Evolutionary conservation across 2,329 filamentous ascomycete species (phyloP).

Genomic region (Bipolaris bicolor): DNA sequence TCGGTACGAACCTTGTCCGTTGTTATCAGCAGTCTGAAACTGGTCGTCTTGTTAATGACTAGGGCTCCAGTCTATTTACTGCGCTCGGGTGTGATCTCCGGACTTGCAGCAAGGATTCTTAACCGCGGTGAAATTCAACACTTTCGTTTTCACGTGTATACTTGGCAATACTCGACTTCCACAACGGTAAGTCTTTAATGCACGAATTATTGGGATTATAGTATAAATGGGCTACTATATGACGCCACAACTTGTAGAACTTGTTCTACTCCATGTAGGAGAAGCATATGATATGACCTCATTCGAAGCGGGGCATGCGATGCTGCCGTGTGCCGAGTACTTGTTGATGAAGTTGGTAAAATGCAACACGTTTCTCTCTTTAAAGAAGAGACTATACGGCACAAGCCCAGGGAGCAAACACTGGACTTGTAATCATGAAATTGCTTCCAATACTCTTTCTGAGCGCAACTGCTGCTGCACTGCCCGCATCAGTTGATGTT

Average conservation of each 20-base stretch:
- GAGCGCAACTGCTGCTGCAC: slow-evolving; percentile 26
- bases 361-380: neutral
- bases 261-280: neutral
- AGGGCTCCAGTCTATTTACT: neutral
- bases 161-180: neutral
- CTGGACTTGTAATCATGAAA: slow-evolving; percentile 27
- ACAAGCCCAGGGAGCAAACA: neutral
- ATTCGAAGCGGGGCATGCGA: slow-evolving; percentile 15
- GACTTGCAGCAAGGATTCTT: slow-evolving; percentile 4
- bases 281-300: slow-evolving; percentile 8
- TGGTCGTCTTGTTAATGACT: neutral
- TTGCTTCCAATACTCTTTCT: slow-evolving; percentile 26
- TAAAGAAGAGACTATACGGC: neutral
- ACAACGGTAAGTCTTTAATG: slow-evolving; percentile 2
- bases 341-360: neutral
- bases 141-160: neutral
- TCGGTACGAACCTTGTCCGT: neutral
- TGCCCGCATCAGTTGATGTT: slow-evolving; percentile 24
- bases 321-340: slow-evolving; percentile 4
- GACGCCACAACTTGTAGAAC: slow-evolving; percentile 15
- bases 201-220: slow-evolving; percentile 7
- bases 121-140: slow-evolving; percentile 7
- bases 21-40: neutral
- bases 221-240: slow-evolving; percentile 15
- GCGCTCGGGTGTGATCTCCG: neutral